Evolutionary conservation across 2,329 filamentous ascomycete genomes (phyloP).

Genomic region (Penicillium sp.): DNA sequence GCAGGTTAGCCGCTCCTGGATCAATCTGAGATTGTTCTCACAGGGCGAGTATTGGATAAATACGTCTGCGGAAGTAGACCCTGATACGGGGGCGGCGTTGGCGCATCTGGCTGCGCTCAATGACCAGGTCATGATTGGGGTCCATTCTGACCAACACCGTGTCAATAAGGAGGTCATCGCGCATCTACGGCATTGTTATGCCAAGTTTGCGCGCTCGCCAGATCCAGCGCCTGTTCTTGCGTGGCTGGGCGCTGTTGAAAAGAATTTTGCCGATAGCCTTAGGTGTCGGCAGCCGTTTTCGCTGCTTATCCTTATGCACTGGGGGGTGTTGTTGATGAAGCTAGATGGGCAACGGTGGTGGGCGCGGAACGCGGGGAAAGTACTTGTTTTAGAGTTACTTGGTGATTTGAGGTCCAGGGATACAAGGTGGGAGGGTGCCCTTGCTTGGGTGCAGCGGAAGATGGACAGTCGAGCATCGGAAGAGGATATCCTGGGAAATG

Average conservation of each 20-base stretch:
- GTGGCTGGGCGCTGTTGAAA: constrained; percentile 28
- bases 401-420: constrained; percentile 4
- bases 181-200: constrained; percentile 28
- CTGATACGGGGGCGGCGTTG: constrained; percentile 22
- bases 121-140: constrained; percentile 14
- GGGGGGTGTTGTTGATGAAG: constrained; percentile 26
- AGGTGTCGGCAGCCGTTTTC: constrained; percentile 20
- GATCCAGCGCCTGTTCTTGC: constrained; percentile 29
- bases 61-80: constrained; percentile 23
- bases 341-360: constrained; percentile 29
- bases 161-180: constrained; percentile 22
- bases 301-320: constrained; percentile 28
- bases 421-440: constrained; percentile 10
- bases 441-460: constrained; percentile 13
- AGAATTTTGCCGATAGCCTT: constrained; percentile 22
- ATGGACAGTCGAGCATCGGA: background rate
- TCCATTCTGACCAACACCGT: constrained; percentile 15
- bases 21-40: constrained; percentile 54
- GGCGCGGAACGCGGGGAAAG: constrained; percentile 25
- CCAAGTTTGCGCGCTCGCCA: constrained; percentile 20
- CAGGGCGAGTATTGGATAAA: constrained; percentile 50
- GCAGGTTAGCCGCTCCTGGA: constrained; percentile 27
- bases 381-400: constrained; percentile 17
- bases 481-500: too few relatives aligned
- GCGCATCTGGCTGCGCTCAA: constrained; percentile 18